Conservation (phyloP, 306 rosid genomes). For the Mucuna pruriens region DNA sequence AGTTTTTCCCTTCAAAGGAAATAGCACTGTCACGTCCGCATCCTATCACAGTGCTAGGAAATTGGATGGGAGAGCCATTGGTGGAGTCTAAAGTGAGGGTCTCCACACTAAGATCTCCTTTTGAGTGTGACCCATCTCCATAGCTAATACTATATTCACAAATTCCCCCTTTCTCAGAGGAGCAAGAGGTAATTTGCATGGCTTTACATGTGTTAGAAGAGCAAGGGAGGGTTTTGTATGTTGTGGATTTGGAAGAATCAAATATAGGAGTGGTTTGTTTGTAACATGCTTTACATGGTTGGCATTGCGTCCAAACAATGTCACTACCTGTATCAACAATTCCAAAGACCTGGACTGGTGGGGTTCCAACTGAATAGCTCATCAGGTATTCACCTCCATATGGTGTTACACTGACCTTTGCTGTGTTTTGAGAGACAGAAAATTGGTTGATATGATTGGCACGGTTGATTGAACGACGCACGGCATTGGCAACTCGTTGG, state of each 20-base stretch:
- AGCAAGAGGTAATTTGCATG: neutral
- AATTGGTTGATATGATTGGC: neutral
- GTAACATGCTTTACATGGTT: constrained; percentile 55
- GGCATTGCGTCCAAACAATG: constrained; percentile 65
- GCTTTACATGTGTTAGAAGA: neutral
- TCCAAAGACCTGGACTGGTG: constrained; percentile 14
- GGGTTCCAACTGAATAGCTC: constrained; percentile 28
- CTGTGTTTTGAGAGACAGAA: neutral
- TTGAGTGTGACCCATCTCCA: neutral
- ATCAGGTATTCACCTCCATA: constrained; percentile 51
- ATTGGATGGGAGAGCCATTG: neutral
- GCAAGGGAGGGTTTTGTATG: neutral
- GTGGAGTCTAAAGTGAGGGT: neutral
- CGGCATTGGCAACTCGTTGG: constrained; percentile 36
- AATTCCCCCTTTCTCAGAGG: neutral
- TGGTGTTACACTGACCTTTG: neutral
- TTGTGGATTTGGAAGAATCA: constrained; percentile 42
- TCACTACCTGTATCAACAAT: constrained; percentile 69
- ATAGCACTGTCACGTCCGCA: neutral
- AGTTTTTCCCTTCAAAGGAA: neutral
- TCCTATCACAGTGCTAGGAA: neutral
- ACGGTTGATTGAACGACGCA: constrained; percentile 45
- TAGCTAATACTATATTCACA: neutral
- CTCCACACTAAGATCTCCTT: neutral
- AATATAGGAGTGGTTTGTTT: constrained; percentile 49